Conservation (phyloP, 352 stramenopile genomes). For the Pythium folliculosum region DNA sequence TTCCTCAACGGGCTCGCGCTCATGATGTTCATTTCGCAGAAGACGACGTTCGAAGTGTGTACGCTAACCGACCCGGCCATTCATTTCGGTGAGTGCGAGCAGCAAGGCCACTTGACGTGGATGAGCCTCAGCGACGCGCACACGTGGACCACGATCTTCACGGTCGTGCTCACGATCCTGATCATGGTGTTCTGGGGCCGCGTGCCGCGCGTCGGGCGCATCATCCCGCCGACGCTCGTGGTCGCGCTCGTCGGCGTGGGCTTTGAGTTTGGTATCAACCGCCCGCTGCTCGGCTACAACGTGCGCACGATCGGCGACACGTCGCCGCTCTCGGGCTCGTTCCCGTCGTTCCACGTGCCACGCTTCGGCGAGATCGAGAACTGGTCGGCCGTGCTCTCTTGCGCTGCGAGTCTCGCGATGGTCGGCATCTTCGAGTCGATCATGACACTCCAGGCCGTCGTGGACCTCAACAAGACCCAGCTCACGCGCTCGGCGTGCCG, state of each 20-base stretch:
- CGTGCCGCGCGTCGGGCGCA: slow-evolving; percentile 54
- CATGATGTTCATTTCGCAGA: slow-evolving; percentile 95
- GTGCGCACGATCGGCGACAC: slow-evolving; percentile 81
- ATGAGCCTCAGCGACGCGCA: slow-evolving; percentile 57
- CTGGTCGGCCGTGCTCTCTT: slow-evolving; percentile 81
- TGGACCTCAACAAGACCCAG: slow-evolving; percentile 85
- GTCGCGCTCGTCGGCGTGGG: slow-evolving; percentile 72
- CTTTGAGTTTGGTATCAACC: slow-evolving; percentile 89
- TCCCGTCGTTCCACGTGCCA: slow-evolving; percentile 57
- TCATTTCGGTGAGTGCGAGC: slow-evolving; percentile 79
- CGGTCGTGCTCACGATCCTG: slow-evolving; percentile 78
- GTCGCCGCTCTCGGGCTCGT: slow-evolving; percentile 47
- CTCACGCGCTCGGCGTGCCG: slow-evolving; percentile 59
- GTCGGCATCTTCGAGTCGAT: slow-evolving; percentile 94
- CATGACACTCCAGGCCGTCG: slow-evolving; percentile 93
- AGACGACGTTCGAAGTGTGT: slow-evolving; percentile 90
- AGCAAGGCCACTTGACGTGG: slow-evolving; percentile 66
- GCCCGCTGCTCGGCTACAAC: slow-evolving; percentile 68
- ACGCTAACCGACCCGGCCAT: slow-evolving; percentile 36
- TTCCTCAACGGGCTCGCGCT: slow-evolving; percentile 96
- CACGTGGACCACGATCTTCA: slow-evolving; percentile 66
- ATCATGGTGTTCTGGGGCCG: slow-evolving; percentile 88
- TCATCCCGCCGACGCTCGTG: slow-evolving; percentile 82
- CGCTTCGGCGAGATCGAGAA: slow-evolving; percentile 49
- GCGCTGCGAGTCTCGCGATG: slow-evolving; percentile 88